Base-by-base conservation (phyloP, 495 filamentous ascomycete genomes). In the Tuber aestivum region DNA sequence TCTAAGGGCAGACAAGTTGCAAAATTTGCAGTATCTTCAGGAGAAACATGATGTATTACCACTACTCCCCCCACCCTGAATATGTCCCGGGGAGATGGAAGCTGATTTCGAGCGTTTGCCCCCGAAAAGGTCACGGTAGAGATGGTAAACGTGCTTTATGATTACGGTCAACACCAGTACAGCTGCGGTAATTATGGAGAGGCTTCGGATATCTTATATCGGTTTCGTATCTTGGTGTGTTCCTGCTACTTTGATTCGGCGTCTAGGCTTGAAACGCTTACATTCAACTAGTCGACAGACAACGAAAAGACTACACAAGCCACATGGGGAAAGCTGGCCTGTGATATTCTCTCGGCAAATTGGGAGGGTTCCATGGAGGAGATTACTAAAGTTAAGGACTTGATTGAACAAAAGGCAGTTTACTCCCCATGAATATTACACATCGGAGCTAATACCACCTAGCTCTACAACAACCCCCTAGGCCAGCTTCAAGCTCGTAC, bases 351-450 rank as follows among this genome's bases (percentile, higher is more conserved):
- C 78, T 93, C 88, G 79, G 93, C 92, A 74, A 94, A 91, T 86
- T 99, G 95, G 95, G 95, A 98, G 72, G 88, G 88, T 44, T 94
- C 93, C n/a, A 92, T 98, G 88, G 95, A 97, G 85, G 95, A 98
- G 85, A 89, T 99, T 38, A 89, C 91, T 74, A 97, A 95, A 85
- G 91, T 97, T 69, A 95, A 95, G 86, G 95, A 99, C 83, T 87
- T 87, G 73, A 97, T 97, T 84, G 95, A 99, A 83, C 82, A 83
- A 70, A 83, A 83, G 80, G 84, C 84, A 72, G 70, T 76, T 72
- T 38, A n/a, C 41, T 9, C 44, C 27, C 44, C 70, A 42, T 48
- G 21, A 41, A 41, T 45, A 41, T 42, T 35, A 35, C 14, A 35
- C 27, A 65, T 18, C 56, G 1, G 27, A 65, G 16, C 71, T 76